Evolutionary conservation across 2,329 filamentous ascomycete genomes (phyloP), one percentile per base, ranked within the genome.

Genomic region (Ceratocystis huliohia): DNA sequence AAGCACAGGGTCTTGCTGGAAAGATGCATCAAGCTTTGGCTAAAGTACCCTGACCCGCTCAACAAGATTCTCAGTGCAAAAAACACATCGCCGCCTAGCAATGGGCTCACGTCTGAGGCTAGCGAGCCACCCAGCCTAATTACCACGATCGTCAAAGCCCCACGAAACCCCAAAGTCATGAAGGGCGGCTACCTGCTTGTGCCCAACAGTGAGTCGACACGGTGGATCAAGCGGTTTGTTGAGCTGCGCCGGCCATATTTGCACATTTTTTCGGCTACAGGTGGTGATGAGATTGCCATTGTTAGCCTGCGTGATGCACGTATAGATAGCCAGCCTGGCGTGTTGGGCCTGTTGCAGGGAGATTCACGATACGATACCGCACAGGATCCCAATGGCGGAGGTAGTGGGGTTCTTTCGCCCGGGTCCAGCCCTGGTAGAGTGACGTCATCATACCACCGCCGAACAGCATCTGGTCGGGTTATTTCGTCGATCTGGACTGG

Each of bases 191-290:
- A 94, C 74, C 82, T 99, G 17, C 81, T 97, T 56, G 89, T 89
- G 2, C 91, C 91, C 0, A 91, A 91, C 72, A 87, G 86, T 66
- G 87, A 89, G 65, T 89, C 87, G 45, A 88, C 86, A 25, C 84
- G 88, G 69, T 99, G 94, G 94, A 83, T 94, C 33, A 90, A 92
- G 71, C 87, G 93, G 53, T 97, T 96, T 73, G 90, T 96, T 63
- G 94, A 99, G 76, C 82, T 99, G 33, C 85, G 94, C 41, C 83
- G 88, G 64, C 94, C 94, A 0, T 99, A 97, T 74, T 81, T 99
- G 65, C 91, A 97, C 75, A 84, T 99, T 45, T 90, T 97, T 76
- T 88, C 85, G 28, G 86, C 88, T 0, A 85, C 87, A 0, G 89
- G 95, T 50, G 92, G 93, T 20, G 94, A 97, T 71, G 93, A 96